Conservation (phyloP, 2,329 filamentous ascomycete species). For the Thielaviopsis punctulata region DNA sequence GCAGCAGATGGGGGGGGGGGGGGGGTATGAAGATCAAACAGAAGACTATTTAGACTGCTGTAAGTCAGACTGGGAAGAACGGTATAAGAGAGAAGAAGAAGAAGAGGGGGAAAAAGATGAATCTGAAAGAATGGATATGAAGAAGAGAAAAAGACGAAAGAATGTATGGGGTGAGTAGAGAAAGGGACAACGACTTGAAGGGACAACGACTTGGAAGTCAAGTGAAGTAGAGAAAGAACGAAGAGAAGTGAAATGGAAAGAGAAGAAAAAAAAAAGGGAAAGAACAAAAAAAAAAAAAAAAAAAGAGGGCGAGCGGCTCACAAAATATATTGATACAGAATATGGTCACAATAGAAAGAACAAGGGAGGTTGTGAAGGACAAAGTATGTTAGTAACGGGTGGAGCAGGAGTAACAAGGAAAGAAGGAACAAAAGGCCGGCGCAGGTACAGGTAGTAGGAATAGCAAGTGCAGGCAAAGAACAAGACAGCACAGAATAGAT, state of each 20-base stretch:
- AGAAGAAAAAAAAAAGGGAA: conserved; percentile 9
- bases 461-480: too few relatives aligned
- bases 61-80: not conserved
- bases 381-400: not conserved
- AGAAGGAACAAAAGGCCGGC: not conserved
- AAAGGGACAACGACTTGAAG: conserved; percentile 5
- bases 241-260: conserved; percentile 5
- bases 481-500: too few relatives aligned
- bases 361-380: not conserved
- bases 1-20: not conserved
- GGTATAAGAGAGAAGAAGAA: not conserved
- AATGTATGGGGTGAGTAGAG: not conserved
- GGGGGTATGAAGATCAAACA: not conserved
- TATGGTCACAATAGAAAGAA: too few relatives aligned
- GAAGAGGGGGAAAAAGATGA: not conserved
- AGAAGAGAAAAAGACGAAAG: not conserved
- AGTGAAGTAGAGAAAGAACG: conserved; percentile 6
- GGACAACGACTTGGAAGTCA: not conserved
- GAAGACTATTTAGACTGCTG: not conserved
- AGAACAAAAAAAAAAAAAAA: not conserved
- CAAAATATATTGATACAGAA: not conserved
- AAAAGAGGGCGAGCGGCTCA: not conserved
- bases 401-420: not conserved
- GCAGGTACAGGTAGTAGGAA: too few relatives aligned
- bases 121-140: conserved; percentile 2